Evolutionary conservation across 345 rosid genomes (phyloP), one percentile per base, ranked within the genome.

Genomic region (Rhizophora mangle): DNA sequence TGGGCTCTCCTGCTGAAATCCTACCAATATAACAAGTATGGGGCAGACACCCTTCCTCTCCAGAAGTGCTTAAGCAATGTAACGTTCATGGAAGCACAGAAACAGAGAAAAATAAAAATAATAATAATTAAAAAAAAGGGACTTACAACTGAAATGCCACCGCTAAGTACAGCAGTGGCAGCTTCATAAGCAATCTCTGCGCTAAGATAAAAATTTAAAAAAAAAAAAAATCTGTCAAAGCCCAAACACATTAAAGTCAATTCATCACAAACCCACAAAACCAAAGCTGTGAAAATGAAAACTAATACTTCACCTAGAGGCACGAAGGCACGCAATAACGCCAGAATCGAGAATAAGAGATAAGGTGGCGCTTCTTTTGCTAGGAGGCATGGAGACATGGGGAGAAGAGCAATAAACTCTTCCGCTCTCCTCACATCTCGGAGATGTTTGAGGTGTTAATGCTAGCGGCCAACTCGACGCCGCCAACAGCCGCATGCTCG

Each of bases 311-410:
- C 56, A 71, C 72, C 74, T 72, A 60, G 64, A 68, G 69, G 84
- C 82, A 57, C 86, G 88, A 69, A 86, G 90, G 81, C 90, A 84
- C 47, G 90, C 86, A 65, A 86, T 84, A 68, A 86, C 70, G 67
- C 86, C 88, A 27, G 86, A 76, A 61, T 62, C 68, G 31, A 77
- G 80, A 55, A 84, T 84, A 54, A 51, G 43, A 43, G 84, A 71
- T 37, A 81, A 62, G 0, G 86, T n/a, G n/a, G n/a, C 75, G 0
- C 26, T 43, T 18, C 22, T 72, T 63, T 51, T 60, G 19, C 20
- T 63, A 1, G 72, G 63, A 68, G 79, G 67, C 8, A 51, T 66
- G 8, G 75, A 27, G 37, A 60, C 63, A 34, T 5, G 64, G 52
- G 68, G 15, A 63, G n/a, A n/a, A 60, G 68, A 58, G 68, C 64